A percentile compares a stretch with the other conserved stretches of the same genome.
phyloP scores from a whole-genome alignment of 306 rosid genomes.

The Quercus bicolor region DNA sequence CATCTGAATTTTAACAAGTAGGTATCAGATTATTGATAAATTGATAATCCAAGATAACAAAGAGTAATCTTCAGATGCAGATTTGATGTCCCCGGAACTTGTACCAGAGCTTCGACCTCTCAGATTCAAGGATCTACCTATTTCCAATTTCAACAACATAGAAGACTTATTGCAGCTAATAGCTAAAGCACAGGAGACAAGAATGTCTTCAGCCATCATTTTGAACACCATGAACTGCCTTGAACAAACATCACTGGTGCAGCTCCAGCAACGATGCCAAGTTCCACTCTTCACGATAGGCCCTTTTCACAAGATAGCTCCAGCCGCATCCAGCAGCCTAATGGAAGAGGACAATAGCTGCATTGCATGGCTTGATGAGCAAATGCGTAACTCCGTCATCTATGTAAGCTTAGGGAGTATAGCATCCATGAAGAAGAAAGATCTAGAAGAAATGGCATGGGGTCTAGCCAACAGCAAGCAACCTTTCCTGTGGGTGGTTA shows the following conservation, averaged over 20 bases:
- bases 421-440: slow-evolving; percentile 38
- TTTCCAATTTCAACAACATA: background rate
- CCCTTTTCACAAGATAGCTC: slow-evolving; percentile 38
- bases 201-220: slow-evolving; percentile 35
- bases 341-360: slow-evolving; percentile 22
- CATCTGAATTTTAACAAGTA: too few species aligned
- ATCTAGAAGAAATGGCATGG: slow-evolving; percentile 41
- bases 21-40: too few species aligned
- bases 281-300: slow-evolving; percentile 42
- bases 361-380: slow-evolving; percentile 37
- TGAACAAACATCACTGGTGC: slow-evolving; percentile 22
- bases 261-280: slow-evolving; percentile 18
- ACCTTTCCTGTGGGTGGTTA: slow-evolving; percentile 43
- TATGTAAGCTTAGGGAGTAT: slow-evolving; percentile 58
- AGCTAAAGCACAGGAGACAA: background rate
- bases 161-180: background rate
- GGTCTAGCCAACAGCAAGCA: slow-evolving; percentile 50
- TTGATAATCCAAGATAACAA: too few species aligned
- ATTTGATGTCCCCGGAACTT: background rate
- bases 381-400: slow-evolving; percentile 19
- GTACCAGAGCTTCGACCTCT: slow-evolving; percentile 41
- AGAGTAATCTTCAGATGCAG: slow-evolving; percentile 16
- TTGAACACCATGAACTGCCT: slow-evolving; percentile 38
- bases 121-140: slow-evolving; percentile 51
- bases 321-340: slow-evolving; percentile 5